Evolutionary conservation across 768 basidiomycete genomes (phyloP).

Genomic region (Lactifluus subvellereus): DNA sequence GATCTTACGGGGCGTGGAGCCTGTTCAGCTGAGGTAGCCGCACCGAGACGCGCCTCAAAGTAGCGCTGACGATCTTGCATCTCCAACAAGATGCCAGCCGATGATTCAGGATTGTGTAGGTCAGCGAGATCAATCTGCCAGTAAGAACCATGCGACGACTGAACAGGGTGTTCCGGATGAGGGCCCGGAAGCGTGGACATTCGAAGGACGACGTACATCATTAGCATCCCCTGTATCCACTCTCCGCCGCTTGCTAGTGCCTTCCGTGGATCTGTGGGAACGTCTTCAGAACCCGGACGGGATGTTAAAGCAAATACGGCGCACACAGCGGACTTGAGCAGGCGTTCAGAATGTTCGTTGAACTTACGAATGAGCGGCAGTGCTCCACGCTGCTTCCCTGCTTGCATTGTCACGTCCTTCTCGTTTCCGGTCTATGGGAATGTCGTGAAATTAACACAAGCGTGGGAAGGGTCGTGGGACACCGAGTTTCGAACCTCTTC

Average conservation of each 20-base stretch:
- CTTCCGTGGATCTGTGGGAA: constrained; percentile 39
- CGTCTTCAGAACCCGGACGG: neutral
- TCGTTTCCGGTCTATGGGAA: constrained; percentile 72
- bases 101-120: constrained; percentile 60
- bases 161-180: neutral
- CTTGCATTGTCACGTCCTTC: constrained; percentile 91
- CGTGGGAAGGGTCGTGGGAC: constrained; percentile 1
- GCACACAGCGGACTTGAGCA: constrained; percentile 76
- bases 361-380: constrained; percentile 94
- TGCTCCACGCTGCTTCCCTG: constrained; percentile 81
- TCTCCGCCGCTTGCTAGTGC: constrained; percentile 57
- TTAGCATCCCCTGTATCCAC: constrained; percentile 36
- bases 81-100: constrained; percentile 70
- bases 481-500: constrained; percentile 51
- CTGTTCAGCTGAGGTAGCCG: constrained; percentile 21
- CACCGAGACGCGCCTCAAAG: constrained; percentile 57
- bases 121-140: constrained; percentile 81
- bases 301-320: constrained; percentile 23
- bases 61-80: constrained; percentile 83
- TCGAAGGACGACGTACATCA: constrained; percentile 35
- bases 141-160: constrained; percentile 32
- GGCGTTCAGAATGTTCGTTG: constrained; percentile 92
- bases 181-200: neutral
- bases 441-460: constrained; percentile 1
- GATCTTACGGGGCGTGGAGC: constrained; percentile 26